Conservation (phyloP, 441 rosid genomes). For the Erodium texanum region DNA sequence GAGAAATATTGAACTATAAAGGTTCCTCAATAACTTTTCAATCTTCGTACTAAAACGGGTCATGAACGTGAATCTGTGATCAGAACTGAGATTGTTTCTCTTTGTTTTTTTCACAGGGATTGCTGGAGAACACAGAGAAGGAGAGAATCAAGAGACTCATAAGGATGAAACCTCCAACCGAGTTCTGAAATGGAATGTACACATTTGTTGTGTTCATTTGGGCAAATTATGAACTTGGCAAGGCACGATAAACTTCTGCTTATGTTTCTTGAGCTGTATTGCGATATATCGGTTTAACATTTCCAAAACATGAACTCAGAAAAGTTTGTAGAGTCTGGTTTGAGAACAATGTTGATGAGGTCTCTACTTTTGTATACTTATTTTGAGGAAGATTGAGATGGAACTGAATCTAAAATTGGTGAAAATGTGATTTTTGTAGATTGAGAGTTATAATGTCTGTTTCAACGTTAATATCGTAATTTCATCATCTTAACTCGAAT, state of each 20-base stretch:
- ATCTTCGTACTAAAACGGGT: neutral
- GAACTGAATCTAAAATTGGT: no score
- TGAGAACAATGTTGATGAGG: neutral
- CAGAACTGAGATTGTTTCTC: neutral
- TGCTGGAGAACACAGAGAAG: constrained; percentile 24
- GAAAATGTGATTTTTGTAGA: no score
- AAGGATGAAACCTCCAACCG: constrained; percentile 24
- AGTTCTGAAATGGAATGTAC: neutral
- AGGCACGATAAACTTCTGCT: no score
- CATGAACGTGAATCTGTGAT: neutral
- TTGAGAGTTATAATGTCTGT: no score
- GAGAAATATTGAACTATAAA: constrained; percentile 5
- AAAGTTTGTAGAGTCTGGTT: neutral
- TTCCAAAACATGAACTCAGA: neutral
- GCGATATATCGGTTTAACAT: neutral
- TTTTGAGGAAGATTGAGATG: no score
- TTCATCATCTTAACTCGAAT: no score
- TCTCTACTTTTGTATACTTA: no score
- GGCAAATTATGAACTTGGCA: no score
- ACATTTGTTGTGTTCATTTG: no score
- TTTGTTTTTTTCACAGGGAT: constrained; percentile 12
- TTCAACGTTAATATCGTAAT: no score
- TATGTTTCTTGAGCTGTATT: neutral
- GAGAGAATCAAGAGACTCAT: constrained; percentile 20
- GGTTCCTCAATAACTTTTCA: no score